A percentile compares a stretch with the other conserved stretches of the same genome.
These are phyloP conservation scores for Calonectria crousiana DNA, from an alignment of 2,329 filamentous ascomycete species.

Conservation along the genomic window DNA sequence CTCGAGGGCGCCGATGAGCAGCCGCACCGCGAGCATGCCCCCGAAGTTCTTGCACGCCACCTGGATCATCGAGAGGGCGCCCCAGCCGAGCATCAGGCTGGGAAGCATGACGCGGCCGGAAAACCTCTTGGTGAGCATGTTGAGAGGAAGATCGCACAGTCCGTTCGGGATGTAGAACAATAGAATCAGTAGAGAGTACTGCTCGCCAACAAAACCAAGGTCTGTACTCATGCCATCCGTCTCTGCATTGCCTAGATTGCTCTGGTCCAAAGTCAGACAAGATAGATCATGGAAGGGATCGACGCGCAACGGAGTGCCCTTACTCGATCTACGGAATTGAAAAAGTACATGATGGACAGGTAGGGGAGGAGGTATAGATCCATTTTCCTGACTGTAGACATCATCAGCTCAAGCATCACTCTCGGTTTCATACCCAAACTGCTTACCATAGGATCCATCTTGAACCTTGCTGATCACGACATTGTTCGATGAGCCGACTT, in stretches of 20 bases:
- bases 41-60: constrained; percentile 59
- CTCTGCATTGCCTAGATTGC: constrained; percentile 63
- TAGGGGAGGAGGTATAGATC: constrained; percentile 57
- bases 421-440: not conserved
- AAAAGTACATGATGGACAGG: constrained; percentile 52
- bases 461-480: constrained; percentile 21
- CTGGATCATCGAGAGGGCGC: constrained; percentile 56
- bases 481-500: constrained; percentile 11
- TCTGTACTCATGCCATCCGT: constrained; percentile 58
- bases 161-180: constrained; percentile 65
- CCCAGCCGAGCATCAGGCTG: constrained; percentile 58
- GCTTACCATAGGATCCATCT: constrained; percentile 17
- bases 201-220: constrained; percentile 54
- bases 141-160: constrained; percentile 61
- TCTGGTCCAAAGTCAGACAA: constrained; percentile 32
- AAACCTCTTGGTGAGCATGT: constrained; percentile 60
- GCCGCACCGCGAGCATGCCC: constrained; percentile 57
- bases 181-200: constrained; percentile 59
- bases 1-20: constrained; percentile 56
- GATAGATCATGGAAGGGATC: not conserved
- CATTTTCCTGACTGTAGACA: constrained; percentile 49
- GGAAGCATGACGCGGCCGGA: constrained; percentile 50
- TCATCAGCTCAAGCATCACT: not conserved
- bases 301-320: not conserved
- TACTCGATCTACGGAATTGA: constrained; percentile 37